Evolutionary conservation across 306 rosid genomes (phyloP).

Genomic region (Lotus japonicus): DNA sequence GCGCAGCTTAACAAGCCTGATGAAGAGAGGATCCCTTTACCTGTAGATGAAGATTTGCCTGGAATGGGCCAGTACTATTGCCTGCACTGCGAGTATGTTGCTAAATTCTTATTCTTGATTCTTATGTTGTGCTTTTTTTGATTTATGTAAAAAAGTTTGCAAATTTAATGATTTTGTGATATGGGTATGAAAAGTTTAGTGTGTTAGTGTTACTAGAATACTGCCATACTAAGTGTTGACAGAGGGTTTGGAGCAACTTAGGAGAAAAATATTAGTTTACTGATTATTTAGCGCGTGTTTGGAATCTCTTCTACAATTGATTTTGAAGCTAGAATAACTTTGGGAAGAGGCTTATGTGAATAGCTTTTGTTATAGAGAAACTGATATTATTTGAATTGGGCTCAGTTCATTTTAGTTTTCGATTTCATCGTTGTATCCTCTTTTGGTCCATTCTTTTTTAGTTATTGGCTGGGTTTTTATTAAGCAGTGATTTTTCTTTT

Average conservation of each 20-base stretch:
- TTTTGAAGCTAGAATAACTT: no score
- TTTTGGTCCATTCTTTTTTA: not conserved
- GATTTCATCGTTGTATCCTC: not conserved
- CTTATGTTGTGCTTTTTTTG: not conserved
- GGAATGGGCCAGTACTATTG: slow-evolving; percentile 96
- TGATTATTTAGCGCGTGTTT: no score
- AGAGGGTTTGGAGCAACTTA: not conserved
- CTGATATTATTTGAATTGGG: no score
- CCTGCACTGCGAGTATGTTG: slow-evolving; percentile 78
- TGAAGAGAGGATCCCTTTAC: slow-evolving; percentile 37
- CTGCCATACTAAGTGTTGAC: not conserved
- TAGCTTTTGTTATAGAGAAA: no score
- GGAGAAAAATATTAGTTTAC: not conserved
- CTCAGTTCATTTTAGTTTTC: no score
- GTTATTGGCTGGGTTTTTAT: not conserved
- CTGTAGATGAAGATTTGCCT: slow-evolving; percentile 82
- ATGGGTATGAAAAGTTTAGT: not conserved
- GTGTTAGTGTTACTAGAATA: not conserved
- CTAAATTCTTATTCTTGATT: not conserved
- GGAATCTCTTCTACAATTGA: no score
- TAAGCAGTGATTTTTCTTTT: not conserved
- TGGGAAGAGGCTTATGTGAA: no score
- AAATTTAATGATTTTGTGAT: not conserved
- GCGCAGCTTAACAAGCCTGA: slow-evolving; percentile 47
- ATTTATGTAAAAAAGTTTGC: not conserved